Percentiles rank a stretch among this genome's conserved stretches.
Evolutionary conservation across 2,329 filamentous ascomycete species (phyloP).

Genomic region (Teratosphaeria pseudoeucalypti): DNA sequence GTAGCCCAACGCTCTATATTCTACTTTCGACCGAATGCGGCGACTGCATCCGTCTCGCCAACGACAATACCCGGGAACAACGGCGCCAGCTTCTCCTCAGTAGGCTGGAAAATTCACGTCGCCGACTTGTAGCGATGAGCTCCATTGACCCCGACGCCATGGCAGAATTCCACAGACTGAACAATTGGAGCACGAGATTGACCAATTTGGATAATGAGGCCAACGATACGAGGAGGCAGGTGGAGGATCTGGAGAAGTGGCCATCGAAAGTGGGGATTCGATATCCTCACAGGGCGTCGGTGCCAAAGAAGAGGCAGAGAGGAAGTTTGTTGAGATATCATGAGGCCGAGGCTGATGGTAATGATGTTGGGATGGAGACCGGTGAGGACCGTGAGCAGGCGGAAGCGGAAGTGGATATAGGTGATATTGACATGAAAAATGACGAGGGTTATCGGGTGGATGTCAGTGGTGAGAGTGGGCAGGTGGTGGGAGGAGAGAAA

Average conservation of each 20-base stretch:
- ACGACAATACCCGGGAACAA: not conserved
- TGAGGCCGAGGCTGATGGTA: not conserved
- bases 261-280: not conserved
- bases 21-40: not conserved
- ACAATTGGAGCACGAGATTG: not conserved
- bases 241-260: not conserved
- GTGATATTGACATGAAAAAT: not conserved
- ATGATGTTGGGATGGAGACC: not conserved
- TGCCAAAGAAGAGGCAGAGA: not conserved
- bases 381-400: not conserved
- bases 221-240: not conserved
- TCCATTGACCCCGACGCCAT: not conserved
- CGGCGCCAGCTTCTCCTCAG: not conserved
- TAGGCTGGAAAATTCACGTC: not conserved
- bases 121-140: not conserved
- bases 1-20: not conserved
- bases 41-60: not conserved
- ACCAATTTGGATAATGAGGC: not conserved
- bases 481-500: not conserved
- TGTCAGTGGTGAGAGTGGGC: not conserved
- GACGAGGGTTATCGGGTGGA: not conserved
- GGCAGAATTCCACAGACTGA: not conserved
- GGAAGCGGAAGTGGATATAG: too few species aligned
- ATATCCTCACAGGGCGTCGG: not conserved
- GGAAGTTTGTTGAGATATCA: not conserved